phyloP scores from a whole-genome alignment of 768 basidiomycete genomes.

The Hirschioporus abietinus region DNA sequence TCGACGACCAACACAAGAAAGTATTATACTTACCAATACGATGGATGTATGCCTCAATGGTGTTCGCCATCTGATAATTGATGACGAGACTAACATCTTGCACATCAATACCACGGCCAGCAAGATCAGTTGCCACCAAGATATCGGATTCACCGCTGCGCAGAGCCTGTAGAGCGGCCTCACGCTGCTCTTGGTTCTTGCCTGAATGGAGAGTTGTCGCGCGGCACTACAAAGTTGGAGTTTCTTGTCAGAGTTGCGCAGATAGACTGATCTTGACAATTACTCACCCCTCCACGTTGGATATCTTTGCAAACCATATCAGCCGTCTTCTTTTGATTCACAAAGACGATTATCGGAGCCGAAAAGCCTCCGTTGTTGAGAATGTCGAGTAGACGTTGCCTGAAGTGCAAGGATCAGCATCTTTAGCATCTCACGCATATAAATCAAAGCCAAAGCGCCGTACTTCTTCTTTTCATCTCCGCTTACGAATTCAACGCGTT shows the following conservation, averaged over 20 bases:
- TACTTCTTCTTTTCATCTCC: slow-evolving; percentile 96
- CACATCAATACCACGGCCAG: slow-evolving; percentile 98
- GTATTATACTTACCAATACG: slow-evolving; percentile 71
- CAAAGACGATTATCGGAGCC: slow-evolving; percentile 96
- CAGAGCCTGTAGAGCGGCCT: slow-evolving; percentile 82
- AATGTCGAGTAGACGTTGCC: slow-evolving; percentile 83
- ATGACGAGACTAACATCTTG: slow-evolving; percentile 93
- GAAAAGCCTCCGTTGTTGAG: slow-evolving; percentile 79
- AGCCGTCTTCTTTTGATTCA: slow-evolving; percentile 99
- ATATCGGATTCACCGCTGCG: slow-evolving; percentile 84
- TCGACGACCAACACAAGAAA: not conserved
- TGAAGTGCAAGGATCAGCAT: slow-evolving; percentile 26
- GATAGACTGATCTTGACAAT: slow-evolving; percentile 7
- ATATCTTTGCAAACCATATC: slow-evolving; percentile 97
- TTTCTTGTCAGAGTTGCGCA: slow-evolving; percentile 9
- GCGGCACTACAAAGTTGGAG: slow-evolving; percentile 56
- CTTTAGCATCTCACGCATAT: slow-evolving; percentile 4
- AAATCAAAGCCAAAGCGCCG: not conserved
- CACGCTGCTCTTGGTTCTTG: slow-evolving; percentile 96
- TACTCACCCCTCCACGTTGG: slow-evolving; percentile 76
- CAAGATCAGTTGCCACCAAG: slow-evolving; percentile 94
- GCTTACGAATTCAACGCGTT: slow-evolving; percentile 86
- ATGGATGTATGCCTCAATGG: slow-evolving; percentile 97
- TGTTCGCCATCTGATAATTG: slow-evolving; percentile 96
- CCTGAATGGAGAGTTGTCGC: slow-evolving; percentile 93